Evolutionary conservation across 2,329 filamentous ascomycete species (phyloP), one percentile per base, ranked within the genome.

Genomic region (Phaeoacremonium minimum): DNA sequence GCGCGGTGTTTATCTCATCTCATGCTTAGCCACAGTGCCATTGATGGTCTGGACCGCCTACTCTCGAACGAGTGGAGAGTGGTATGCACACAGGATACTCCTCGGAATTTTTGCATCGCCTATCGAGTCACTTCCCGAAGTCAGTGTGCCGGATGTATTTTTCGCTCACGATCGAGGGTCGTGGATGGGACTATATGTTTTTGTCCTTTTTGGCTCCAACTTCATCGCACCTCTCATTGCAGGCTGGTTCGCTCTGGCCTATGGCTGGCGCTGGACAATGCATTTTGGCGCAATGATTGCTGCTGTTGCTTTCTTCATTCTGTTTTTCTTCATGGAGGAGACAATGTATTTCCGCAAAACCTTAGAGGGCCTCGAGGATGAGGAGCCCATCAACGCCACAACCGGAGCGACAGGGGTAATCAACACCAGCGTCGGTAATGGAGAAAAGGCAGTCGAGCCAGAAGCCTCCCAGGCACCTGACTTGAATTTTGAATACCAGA

Each of bases 321-420:
- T 73, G 2, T 78, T 77, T 56, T 72, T 80, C 46, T 69, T 72
- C 51, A 69, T 78, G 62, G 77, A 80, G 51, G 77, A 80, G 52
- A 78, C 76, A 5, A 79, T 75, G 49, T 77, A 71, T 48, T 53
- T 60, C 34, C 64, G 69, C 11, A 37, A 50, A 5, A 59, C 57
- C 6, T 36, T 56, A 33, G 57, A 59, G 31, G 59, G 51, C 15
- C 43, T 51, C 18, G 46, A 46, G 33, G 28, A 42, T 15, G 40
- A 42, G 15, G 5, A 29, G 13, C 13, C 30, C 18, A 14, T 16
- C 13, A 17, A 15, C n/a, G 30, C 2, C 30, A 14, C 30, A 13
- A 12, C 13, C n/a, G 15, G 12, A 15, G 6, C 15, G 9, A 13
- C 28, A 33, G 7, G 19, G 14, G 22, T 15, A n/a, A 5, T 31